These are phyloP conservation scores for Lactarius quietus DNA, from an alignment of 768 basidiomycete species.

Conservation along the genomic window DNA sequence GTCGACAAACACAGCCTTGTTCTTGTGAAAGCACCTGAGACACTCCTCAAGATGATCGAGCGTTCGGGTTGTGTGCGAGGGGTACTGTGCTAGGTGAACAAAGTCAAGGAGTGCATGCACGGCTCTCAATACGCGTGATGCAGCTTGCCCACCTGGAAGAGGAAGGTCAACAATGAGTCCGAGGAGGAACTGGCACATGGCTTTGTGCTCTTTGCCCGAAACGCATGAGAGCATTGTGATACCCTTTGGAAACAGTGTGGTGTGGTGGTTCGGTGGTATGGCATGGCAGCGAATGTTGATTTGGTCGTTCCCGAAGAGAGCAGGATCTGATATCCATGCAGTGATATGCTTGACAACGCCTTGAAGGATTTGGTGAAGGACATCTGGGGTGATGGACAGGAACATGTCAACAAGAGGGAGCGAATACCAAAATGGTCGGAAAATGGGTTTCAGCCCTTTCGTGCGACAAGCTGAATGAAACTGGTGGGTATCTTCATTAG, in stretches of 20 bases:
- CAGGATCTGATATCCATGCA: no score
- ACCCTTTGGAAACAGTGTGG: slow-evolving; percentile 28
- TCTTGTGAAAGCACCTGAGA: slow-evolving; percentile 26
- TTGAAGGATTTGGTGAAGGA: background rate
- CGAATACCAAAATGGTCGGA: background rate
- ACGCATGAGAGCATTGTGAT: slow-evolving; percentile 25
- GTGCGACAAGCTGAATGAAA: background rate
- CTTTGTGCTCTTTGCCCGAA: slow-evolving; percentile 30
- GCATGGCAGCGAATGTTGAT: slow-evolving; percentile 26
- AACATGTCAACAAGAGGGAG: background rate
- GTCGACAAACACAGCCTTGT: slow-evolving; percentile 29
- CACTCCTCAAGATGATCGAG: slow-evolving; percentile 20
- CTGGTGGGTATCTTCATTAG: background rate
- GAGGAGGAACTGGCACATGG: slow-evolving; percentile 14
- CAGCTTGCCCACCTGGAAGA: background rate
- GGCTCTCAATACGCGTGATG: background rate
- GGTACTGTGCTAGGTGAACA: slow-evolving; percentile 5
- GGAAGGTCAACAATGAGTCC: background rate
- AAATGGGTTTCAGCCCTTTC: slow-evolving; percentile 27
- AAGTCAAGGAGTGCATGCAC: background rate
- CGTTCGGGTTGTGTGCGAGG: slow-evolving; percentile 22
- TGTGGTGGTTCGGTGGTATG: slow-evolving; percentile 28
- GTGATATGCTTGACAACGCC: no score
- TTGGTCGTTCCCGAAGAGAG: no score
- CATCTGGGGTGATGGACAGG: background rate